A percentile compares a stretch with the other conserved stretches of the same genome.
These are phyloP conservation scores for Amniculicola lignicola DNA, from an alignment of 495 filamentous ascomycete genomes.

Conservation along the genomic window DNA sequence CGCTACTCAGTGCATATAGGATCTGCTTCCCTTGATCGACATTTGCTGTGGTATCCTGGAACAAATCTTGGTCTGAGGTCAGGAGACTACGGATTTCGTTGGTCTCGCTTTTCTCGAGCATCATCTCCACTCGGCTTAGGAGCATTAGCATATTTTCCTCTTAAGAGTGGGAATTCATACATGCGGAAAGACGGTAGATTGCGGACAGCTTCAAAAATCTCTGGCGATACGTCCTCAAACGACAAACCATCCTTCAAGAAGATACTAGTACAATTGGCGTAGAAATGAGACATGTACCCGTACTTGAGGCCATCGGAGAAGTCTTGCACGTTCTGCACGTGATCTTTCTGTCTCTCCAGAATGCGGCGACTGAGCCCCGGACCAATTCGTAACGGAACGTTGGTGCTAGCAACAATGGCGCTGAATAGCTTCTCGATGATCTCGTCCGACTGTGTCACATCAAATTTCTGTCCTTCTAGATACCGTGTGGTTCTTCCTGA, in stretches of 20 bases:
- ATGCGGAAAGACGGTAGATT: constrained; percentile 75
- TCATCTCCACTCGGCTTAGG: constrained; percentile 46
- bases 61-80: constrained; percentile 25
- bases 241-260: constrained; percentile 46
- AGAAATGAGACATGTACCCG: constrained; percentile 94
- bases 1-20: constrained; percentile 7
- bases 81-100: constrained; percentile 26
- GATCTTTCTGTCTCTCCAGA: constrained; percentile 75
- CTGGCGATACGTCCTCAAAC: constrained; percentile 46
- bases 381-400: constrained; percentile 64
- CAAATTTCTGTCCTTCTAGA: constrained; percentile 75
- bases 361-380: constrained; percentile 58
- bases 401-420: constrained; percentile 55
- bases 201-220: constrained; percentile 72
- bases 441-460: constrained; percentile 72
- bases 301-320: constrained; percentile 86
- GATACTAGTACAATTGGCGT: constrained; percentile 80
- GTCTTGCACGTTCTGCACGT: constrained; percentile 79
- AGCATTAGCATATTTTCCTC: constrained; percentile 18
- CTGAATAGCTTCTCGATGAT: constrained; percentile 78
- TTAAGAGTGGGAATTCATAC: constrained; percentile 49
- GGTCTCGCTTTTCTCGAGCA: constrained; percentile 31
- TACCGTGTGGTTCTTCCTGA: constrained; percentile 67
- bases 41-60: constrained; percentile 12
- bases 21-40: constrained; percentile 9